Base-by-base conservation (phyloP, 2,329 filamentous ascomycete genomes). In the Atkinsonella hypoxylon region DNA sequence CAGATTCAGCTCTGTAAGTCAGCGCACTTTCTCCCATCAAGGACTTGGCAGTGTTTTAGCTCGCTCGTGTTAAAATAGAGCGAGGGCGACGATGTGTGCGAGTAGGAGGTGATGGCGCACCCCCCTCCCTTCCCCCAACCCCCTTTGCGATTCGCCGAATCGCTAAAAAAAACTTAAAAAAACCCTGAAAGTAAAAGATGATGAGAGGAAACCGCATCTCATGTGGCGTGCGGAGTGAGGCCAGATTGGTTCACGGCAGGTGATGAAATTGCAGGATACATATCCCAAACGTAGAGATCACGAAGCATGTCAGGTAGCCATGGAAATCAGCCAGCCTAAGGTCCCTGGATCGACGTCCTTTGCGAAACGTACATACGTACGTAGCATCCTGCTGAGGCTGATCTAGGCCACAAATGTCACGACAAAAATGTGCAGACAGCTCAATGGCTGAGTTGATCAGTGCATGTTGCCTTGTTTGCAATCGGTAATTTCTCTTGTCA, bases 1-100 rank as follows among this genome's bases (percentile, higher is more conserved):
- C 42, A 17, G 30, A 32, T 50, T 55, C 54, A 55, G 54, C 54
- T 55, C 36, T 46, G 42, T 39, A 41, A 34, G 50, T 45, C 52
- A 41, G 45, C 46, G 44, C 45, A 38, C 47, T 39, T 38, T 45
- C n/a, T 15, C n/a, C 13, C 48, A 41, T 41, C 42, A 50, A 50
- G 48, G 22, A 26, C 48, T 47, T 45, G 18, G 20, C 34, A 42
- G 34, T 45, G 44, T 53, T 26, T 26, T 51, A 50, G 46, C 45
- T 47, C 26, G 38, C 34, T 49, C 47, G 49, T 38, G 38, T 50
- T 55, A 30, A 38, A 45, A 17, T 38, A 17, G 38, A 42, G 26
- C 39, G 26, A 38, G 42, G 39, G 44, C 34, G 49, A 18, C 31
- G 47, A 26, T 26, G 22, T 26, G n/a, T 32, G 20, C 13, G 17